Percentiles rank a stretch among this genome's conserved stretches.
Evolutionary conservation across 441 rosid genomes (phyloP).

Genomic region (Populus tomentosa): DNA sequence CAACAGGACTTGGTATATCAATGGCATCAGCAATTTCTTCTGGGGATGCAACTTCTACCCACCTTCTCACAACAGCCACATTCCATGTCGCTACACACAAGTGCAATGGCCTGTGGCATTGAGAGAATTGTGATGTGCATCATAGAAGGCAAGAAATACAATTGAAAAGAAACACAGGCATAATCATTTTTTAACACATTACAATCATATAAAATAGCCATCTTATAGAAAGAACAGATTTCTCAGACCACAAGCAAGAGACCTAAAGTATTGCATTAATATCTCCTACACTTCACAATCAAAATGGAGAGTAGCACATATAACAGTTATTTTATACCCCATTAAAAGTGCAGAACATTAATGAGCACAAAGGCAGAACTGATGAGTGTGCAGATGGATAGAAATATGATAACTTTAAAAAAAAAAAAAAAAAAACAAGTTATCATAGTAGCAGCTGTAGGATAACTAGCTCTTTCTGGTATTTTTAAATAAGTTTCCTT

Average conservation of each 20-base stretch:
- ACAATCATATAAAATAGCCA: neutral
- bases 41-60: slow-evolving; percentile 79
- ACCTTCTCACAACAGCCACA: slow-evolving; percentile 86
- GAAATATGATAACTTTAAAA: too few species aligned
- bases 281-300: neutral
- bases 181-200: neutral
- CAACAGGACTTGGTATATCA: slow-evolving; percentile 75
- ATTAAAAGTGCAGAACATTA: neutral
- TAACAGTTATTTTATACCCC: neutral
- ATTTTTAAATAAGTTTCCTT: too few species aligned
- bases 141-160: neutral
- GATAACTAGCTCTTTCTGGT: too few species aligned
- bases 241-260: neutral
- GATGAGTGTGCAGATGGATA: neutral
- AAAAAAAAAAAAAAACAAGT: too few species aligned
- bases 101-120: slow-evolving; percentile 81
- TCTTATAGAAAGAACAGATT: neutral
- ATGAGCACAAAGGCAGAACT: neutral
- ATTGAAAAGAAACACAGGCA: neutral
- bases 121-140: slow-evolving; percentile 9
- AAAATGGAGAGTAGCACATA: neutral
- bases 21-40: slow-evolving; percentile 75
- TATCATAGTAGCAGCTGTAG: too few species aligned
- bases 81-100: slow-evolving; percentile 88
- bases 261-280: neutral